Conservation (phyloP, 768 basidiomycete genomes). For the Boletus sp. region DNA sequence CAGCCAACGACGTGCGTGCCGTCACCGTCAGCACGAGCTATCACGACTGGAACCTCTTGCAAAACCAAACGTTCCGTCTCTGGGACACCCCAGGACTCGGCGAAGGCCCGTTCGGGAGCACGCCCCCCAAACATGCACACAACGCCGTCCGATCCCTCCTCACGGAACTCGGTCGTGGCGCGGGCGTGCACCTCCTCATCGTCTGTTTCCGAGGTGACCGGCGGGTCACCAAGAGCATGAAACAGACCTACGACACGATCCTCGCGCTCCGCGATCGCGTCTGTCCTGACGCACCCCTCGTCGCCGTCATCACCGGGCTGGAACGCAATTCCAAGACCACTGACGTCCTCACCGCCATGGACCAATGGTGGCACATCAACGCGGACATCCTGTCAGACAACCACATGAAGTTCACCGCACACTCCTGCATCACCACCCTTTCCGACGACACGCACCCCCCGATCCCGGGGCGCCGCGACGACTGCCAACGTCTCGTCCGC, state of each 20-base stretch:
- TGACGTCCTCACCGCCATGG: constrained; percentile 18
- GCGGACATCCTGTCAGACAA: constrained; percentile 2
- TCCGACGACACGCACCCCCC: constrained; percentile 17
- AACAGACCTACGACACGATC: constrained; percentile 20
- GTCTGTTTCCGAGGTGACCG: constrained; percentile 20
- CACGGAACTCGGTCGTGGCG: constrained; percentile 15
- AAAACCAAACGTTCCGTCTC: constrained; percentile 24
- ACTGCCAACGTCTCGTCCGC: constrained; percentile 24
- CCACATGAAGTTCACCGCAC: constrained; percentile 15
- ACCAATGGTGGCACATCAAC: constrained; percentile 24
- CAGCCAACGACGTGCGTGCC: constrained; percentile 16
- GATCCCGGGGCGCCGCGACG: constrained; percentile 18
- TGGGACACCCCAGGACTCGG: constrained; percentile 27
- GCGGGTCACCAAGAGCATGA: constrained; percentile 19
- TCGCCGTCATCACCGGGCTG: constrained; percentile 21
- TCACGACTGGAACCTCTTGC: constrained; percentile 21
- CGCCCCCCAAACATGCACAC: constrained; percentile 10
- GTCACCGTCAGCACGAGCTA: constrained; percentile 22
- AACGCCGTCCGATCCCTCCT: constrained; percentile 23
- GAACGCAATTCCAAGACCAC: constrained; percentile 6
- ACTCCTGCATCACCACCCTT: constrained; percentile 26
- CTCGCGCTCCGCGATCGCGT: constrained; percentile 15
- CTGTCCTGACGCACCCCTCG: constrained; percentile 18
- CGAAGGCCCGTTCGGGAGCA: constrained; percentile 10
- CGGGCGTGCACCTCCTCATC: constrained; percentile 22